A percentile compares a stretch with the other conserved stretches of the same genome.
Conservation (phyloP, 441 rosid genomes). For the Populus trichocarpa region DNA sequence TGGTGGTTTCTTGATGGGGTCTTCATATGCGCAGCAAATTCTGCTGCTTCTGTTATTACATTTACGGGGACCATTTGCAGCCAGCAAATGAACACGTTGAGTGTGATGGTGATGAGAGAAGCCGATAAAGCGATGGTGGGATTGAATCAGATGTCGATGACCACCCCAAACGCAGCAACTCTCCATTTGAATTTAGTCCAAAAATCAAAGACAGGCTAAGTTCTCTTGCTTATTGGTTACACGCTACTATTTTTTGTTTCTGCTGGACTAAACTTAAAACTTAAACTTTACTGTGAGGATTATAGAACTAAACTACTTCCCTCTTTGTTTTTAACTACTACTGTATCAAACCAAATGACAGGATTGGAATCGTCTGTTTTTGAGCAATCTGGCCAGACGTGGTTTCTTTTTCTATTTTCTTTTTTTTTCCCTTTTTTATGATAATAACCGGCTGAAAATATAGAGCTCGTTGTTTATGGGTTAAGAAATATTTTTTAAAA, state of each 20-base stretch:
- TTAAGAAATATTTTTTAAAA: too few species aligned
- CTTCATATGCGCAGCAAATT: slow-evolving; percentile 40
- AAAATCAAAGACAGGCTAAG: not conserved
- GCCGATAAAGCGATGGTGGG: slow-evolving; percentile 3
- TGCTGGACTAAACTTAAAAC: not conserved
- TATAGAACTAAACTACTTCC: not conserved
- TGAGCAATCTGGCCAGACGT: not conserved
- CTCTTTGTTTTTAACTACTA: not conserved
- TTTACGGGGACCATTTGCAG: slow-evolving; percentile 7
- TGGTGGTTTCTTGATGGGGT: slow-evolving; percentile 32
- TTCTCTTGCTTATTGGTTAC: not conserved
- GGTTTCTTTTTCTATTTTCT: not conserved
- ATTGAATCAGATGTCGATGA: slow-evolving; percentile 8
- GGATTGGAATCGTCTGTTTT: not conserved
- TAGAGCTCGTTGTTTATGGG: too few species aligned
- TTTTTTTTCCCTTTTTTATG: too few species aligned
- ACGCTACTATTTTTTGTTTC: not conserved
- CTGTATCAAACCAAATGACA: not conserved
- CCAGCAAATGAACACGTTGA: not conserved
- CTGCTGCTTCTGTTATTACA: not conserved
- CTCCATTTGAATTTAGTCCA: slow-evolving; percentile 14
- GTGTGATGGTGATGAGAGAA: slow-evolving; percentile 9
- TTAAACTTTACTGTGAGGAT: not conserved
- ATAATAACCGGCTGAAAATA: too few species aligned
- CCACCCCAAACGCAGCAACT: slow-evolving; percentile 27